These are phyloP conservation scores for Claviceps quebecensis DNA, from an alignment of 2,329 filamentous ascomycete species.

Conservation along the genomic window DNA sequence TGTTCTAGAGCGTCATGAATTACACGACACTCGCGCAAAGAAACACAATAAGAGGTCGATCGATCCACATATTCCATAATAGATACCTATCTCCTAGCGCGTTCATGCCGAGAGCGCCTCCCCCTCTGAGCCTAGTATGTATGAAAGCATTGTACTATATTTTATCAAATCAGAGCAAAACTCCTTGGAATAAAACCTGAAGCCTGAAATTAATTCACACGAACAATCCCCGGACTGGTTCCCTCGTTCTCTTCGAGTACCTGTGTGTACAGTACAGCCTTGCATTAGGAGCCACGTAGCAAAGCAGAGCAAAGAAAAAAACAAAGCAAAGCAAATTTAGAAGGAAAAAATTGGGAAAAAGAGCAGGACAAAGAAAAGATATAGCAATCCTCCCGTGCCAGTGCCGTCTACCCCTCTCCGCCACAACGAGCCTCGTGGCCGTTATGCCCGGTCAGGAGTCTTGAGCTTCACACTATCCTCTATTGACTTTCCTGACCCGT, in stretches of 20 bases:
- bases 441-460: neutral
- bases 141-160: conserved; percentile 5
- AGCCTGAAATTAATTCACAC: neutral
- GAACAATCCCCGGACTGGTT: neutral
- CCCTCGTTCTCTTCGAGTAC: neutral
- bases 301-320: neutral
- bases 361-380: neutral
- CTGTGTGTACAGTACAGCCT: neutral
- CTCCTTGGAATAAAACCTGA: neutral
- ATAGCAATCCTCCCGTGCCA: neutral
- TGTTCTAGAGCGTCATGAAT: no score
- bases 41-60: no score
- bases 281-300: neutral
- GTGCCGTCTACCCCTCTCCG: no score
- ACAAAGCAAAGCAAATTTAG: neutral
- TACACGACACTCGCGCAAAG: no score
- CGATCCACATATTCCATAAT: no score
- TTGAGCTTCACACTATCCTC: neutral
- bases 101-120: no score
- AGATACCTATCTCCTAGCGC: no score
- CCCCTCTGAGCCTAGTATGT: no score
- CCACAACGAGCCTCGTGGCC: neutral
- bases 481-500: conserved; percentile 8
- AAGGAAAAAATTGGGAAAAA: neutral
- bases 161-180: conserved; percentile 9